These are phyloP conservation scores for Papilionanthe hybrid DNA, from an alignment of 116 monocot genomes.

Conservation along the genomic window DNA sequence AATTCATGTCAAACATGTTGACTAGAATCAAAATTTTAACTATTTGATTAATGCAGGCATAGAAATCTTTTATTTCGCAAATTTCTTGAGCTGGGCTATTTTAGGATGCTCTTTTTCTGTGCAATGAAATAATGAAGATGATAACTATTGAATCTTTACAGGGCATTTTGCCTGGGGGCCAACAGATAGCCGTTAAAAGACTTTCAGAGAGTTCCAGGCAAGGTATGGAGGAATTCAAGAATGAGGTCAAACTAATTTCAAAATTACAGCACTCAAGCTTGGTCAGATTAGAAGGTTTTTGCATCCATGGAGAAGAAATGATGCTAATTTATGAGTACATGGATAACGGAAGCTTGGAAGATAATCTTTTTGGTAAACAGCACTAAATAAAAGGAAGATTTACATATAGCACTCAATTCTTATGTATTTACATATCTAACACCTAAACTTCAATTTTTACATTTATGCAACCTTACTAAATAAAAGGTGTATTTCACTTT, in stretches of 20 bases:
- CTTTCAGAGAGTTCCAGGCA: not conserved
- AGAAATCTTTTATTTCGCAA: not conserved
- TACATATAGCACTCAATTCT: too few relatives aligned
- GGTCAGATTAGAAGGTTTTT: constrained; percentile 1
- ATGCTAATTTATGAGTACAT: constrained; percentile 19
- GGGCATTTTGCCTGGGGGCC: not conserved
- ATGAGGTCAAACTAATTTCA: constrained; percentile 8
- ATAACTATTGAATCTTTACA: not conserved
- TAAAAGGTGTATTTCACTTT: too few relatives aligned
- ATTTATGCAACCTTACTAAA: too few relatives aligned
- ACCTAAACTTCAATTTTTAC: too few relatives aligned
- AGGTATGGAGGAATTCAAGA: constrained; percentile 12
- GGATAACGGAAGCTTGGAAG: constrained; percentile 19
- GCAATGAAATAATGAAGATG: not conserved
- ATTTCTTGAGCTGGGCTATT: not conserved
- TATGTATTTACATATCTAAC: too few relatives aligned
- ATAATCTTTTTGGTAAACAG: constrained; percentile 8
- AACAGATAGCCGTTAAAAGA: constrained; percentile 10
- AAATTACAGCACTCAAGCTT: constrained; percentile 9
- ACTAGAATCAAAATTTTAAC: not conserved
- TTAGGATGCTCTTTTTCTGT: not conserved
- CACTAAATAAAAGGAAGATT: too few relatives aligned
- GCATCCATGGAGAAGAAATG: not conserved
- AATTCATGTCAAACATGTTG: not conserved
- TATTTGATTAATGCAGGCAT: not conserved